Base-by-base conservation (phyloP, 2,329 filamentous ascomycete genomes). In the Camillea tinctor region DNA sequence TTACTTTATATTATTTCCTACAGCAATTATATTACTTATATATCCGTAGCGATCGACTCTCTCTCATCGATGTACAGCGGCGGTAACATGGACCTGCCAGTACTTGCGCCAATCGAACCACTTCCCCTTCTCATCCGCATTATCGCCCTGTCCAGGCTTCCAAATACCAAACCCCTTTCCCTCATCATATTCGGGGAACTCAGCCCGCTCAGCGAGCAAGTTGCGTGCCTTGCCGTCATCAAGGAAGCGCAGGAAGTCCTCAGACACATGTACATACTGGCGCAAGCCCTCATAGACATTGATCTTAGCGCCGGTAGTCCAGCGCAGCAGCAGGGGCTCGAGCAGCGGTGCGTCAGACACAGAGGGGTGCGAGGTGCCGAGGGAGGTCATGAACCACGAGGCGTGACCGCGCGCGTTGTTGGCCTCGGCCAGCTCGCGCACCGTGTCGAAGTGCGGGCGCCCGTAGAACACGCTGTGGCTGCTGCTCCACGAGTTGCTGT, bases 291-390 rank as follows among this genome's bases (percentile, higher is more conserved):
- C 79, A 50, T 76, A 77, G 1, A 82, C 82, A 57, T 85, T 75
- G n/a, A 88, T 79, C 1, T 77, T 82, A 0, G 87, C 83, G 0
- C 86, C 85, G 0, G 87, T 89, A 0, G 84, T 84, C 76, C 84
- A 83, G 58, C 82, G 80, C 51, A 90, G 76, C 24, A 90, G 74
- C 55, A 81, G 74, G 0, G 87, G 87, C 61, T 88, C 82, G 7
- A 90, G 79, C 2, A 90, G 76, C 0, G 87, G 86, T 17, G 87
- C 88, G 67, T 90, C 88, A 0, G 88, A 89, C 20, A 88, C 84
- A 9, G 81, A 85, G 0, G 88, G 86, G 66, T 90, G 88, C 0
- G 85, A 75, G 0, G 83, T 85, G 30, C 81, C 80, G 1, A 84
- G 68, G 24, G 78, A 79, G 1, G 83, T 85, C 66, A 84, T 71